A percentile compares a stretch with the other conserved stretches of the same genome.
Conservation (phyloP, 2,329 filamentous ascomycete genomes). For the Fusarium keratoplasticum region DNA sequence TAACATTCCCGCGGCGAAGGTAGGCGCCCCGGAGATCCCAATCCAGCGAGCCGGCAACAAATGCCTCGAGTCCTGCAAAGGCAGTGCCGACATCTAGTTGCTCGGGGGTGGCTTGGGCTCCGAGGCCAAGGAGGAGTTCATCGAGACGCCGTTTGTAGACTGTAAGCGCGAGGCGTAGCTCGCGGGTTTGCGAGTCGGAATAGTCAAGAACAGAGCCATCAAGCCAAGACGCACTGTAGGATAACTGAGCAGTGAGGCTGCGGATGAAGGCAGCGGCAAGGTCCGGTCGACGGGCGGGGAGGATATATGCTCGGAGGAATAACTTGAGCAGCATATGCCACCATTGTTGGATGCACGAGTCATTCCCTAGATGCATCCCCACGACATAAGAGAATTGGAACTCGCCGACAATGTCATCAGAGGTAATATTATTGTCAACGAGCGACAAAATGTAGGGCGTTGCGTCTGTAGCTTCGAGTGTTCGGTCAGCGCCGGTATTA, state of each 20-base stretch:
- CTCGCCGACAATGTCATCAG: conserved; percentile 66
- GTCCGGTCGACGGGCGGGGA: conserved; percentile 56
- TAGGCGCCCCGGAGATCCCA: conserved; percentile 68
- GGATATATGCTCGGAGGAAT: conserved; percentile 61
- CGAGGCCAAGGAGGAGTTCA: conserved; percentile 56
- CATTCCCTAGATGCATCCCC: conserved; percentile 68
- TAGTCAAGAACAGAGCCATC: conserved; percentile 58
- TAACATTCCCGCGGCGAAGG: conserved; percentile 59
- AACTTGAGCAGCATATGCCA: conserved; percentile 65
- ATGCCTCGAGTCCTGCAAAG: conserved; percentile 54
- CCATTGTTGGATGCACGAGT: conserved; percentile 72
- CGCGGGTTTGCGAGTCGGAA: conserved; percentile 44
- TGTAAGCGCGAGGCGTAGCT: conserved; percentile 61
- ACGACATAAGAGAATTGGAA: conserved; percentile 70
- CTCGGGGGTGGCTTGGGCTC: conserved; percentile 50
- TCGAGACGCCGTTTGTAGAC: conserved; percentile 67
- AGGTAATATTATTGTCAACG: conserved; percentile 48
- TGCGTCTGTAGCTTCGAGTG: conserved; percentile 60
- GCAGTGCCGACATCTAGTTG: conserved; percentile 59
- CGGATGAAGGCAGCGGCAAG: conserved; percentile 62
- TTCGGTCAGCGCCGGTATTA: conserved; percentile 52
- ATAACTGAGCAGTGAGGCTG: conserved; percentile 65
- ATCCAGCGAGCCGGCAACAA: conserved; percentile 54
- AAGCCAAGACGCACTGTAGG: conserved; percentile 63
- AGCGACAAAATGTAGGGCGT: conserved; percentile 58